These are phyloP conservation scores for Sporisorium iseilematis-ciliati DNA, from an alignment of 1,284 basidiomycete species.

Conservation along the genomic window DNA sequence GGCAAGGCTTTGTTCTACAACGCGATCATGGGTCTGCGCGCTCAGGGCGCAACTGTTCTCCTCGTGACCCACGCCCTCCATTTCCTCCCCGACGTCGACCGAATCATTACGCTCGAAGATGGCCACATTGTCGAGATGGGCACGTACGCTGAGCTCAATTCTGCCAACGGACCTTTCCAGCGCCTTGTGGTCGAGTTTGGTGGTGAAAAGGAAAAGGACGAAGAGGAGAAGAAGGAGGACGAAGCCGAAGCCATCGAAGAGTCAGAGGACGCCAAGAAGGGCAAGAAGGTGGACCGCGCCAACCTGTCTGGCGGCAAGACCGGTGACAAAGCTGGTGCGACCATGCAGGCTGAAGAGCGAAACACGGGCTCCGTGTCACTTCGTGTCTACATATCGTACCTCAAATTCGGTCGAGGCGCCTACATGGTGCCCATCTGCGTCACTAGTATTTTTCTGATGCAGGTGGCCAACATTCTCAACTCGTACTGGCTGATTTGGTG, in stretches of 20 bases:
- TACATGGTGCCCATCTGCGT: constrained; percentile 76
- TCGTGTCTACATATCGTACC: constrained; percentile 78
- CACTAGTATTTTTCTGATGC: constrained; percentile 76
- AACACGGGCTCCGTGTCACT: constrained; percentile 67
- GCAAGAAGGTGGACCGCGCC: constrained; percentile 37
- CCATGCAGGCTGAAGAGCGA: constrained; percentile 65
- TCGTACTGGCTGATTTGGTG: constrained; percentile 71
- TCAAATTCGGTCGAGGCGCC: constrained; percentile 76
- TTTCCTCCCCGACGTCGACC: constrained; percentile 75
- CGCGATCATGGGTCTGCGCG: constrained; percentile 59
- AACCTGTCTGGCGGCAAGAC: constrained; percentile 35
- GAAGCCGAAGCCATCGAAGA: constrained; percentile 52
- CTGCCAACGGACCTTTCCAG: constrained; percentile 74
- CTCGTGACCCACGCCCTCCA: constrained; percentile 71
- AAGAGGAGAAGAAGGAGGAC: constrained; percentile 54
- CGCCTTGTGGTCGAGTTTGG: constrained; percentile 72
- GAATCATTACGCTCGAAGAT: constrained; percentile 81
- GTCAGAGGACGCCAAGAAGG: constrained; percentile 26
- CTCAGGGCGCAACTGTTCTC: constrained; percentile 58
- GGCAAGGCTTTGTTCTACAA: constrained; percentile 69
- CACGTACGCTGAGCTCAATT: constrained; percentile 76
- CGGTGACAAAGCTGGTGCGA: constrained; percentile 49
- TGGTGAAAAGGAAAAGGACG: constrained; percentile 58
- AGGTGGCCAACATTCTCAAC: constrained; percentile 73
- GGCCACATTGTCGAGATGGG: constrained; percentile 78